Evolutionary conservation across 2,329 filamentous ascomycete genomes (phyloP).

Genomic region (Plectosphaerella sp.): DNA sequence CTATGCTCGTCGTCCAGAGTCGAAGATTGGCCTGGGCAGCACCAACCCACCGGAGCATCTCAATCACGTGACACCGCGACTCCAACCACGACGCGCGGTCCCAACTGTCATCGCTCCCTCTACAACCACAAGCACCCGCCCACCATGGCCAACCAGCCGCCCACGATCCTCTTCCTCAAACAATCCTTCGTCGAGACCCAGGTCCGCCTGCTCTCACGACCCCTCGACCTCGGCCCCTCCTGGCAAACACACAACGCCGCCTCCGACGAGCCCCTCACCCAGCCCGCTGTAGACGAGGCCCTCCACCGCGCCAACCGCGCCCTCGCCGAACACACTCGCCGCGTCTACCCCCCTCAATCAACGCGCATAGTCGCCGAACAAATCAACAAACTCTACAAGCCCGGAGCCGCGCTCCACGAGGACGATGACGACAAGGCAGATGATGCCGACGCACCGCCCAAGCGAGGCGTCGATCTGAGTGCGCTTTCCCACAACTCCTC

Average conservation of each 20-base stretch:
- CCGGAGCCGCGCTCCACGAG: slow-evolving; percentile 19
- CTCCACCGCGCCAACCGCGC: slow-evolving; percentile 55
- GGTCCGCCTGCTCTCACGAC: slow-evolving; percentile 57
- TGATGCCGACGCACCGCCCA: slow-evolving; percentile 15
- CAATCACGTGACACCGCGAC: background rate
- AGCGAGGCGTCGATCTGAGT: slow-evolving; percentile 35
- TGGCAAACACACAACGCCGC: slow-evolving; percentile 45
- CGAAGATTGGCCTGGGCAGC: too few relatives aligned
- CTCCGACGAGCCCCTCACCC: slow-evolving; percentile 34
- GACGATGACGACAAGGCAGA: slow-evolving; percentile 28
- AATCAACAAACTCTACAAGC: slow-evolving; percentile 61
- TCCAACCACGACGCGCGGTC: background rate
- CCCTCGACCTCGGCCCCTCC: slow-evolving; percentile 48
- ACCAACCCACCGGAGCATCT: too few relatives aligned
- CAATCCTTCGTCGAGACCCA: slow-evolving; percentile 59
- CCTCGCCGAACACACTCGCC: slow-evolving; percentile 59
- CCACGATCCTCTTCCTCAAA: slow-evolving; percentile 59
- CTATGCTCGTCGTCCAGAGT: too few relatives aligned
- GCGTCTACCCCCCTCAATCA: slow-evolving; percentile 65
- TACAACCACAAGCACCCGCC: background rate
- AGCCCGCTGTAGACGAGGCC: slow-evolving; percentile 51
- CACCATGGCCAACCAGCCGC: slow-evolving; percentile 29
- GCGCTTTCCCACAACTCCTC: slow-evolving; percentile 10
- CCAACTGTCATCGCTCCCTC: too few relatives aligned
- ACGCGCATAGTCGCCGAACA: slow-evolving; percentile 69